Evolutionary conservation across 345 rosid genomes (phyloP), one percentile per base, ranked within the genome.

Genomic region (Eucalyptus marginata): DNA sequence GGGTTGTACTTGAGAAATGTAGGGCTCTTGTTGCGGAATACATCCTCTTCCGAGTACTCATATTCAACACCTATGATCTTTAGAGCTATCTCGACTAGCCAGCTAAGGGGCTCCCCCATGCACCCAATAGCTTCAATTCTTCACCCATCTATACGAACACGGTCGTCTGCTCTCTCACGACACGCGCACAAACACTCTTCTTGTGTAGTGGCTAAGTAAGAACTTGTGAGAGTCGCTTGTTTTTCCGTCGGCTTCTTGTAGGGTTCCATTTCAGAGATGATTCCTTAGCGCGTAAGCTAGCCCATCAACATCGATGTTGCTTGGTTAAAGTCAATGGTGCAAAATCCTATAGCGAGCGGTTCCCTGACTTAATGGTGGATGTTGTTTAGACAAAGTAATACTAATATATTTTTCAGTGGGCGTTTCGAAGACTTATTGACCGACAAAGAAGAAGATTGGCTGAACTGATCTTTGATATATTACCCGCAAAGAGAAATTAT

Each of bases 1-100:
- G 93, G 94, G 84, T 91, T 92, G 88, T 58, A 86, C 47, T 89
- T 31, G 84, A 92, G 90, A 44, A 92, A 92, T 59, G 83, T 47
- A 25, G 88, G n/a, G 85, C 93, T 91, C 83, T 91, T 91, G 89
- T 88, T 88, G 36, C 33, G 58, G 58, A 89, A 7, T 64, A 14
- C 33, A 43, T 92, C 91, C 88, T 92, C 87, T 29, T 91, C 93
- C 4, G 88, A 54, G 49, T 43, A 88, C 86, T 91, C 90, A 33
- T 92, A 92, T 11, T 89, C 79, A 8, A 92, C 87, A 3, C 94
- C 92, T 88, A 91, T 92, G 31, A 91, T 68, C 87, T 90, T 91
- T 13, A 92, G 89, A 43, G 92, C 93, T 50, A 90, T 86, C 85
- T 91, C 92, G 3, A 92, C 92, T 51, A 92, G 88, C 18, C 86